phyloP scores from a whole-genome alignment of 2,329 filamentous ascomycete species.

The Botrytis fragariae region DNA sequence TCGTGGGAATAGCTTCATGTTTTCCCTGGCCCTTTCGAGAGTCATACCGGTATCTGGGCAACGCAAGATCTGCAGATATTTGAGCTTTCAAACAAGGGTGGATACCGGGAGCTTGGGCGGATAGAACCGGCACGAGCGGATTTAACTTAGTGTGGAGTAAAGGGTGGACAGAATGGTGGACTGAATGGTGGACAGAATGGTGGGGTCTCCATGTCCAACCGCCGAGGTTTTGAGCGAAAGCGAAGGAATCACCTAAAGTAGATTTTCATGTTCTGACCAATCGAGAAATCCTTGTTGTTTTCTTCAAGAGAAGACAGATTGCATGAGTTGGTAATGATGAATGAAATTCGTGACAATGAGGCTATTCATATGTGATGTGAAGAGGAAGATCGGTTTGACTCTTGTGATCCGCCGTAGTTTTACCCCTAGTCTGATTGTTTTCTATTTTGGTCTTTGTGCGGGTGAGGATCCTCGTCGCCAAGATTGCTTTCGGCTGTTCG shows the following conservation, averaged over 20 bases:
- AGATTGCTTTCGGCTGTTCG: not conserved
- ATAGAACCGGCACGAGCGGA: slow-evolving; percentile 8
- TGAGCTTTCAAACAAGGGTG: not conserved
- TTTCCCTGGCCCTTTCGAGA: not conserved
- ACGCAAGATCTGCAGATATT: not conserved
- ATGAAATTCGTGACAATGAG: not conserved
- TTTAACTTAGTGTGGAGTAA: not conserved
- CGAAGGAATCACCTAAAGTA: not conserved
- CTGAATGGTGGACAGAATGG: not conserved
- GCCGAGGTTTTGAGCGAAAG: slow-evolving; percentile 18
- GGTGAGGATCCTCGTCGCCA: slow-evolving; percentile 4
- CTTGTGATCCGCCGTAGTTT: not conserved
- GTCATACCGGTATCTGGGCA: not conserved
- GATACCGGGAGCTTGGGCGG: not conserved
- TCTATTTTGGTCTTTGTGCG: slow-evolving; percentile 8
- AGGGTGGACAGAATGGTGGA: not conserved
- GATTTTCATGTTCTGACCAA: not conserved
- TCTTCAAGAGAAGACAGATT: not conserved
- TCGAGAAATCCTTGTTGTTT: not conserved
- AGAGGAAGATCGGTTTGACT: not conserved
- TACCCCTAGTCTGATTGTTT: not conserved
- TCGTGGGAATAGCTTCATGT: not conserved
- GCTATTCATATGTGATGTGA: not conserved
- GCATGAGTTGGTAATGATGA: not conserved
- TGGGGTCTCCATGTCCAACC: slow-evolving; percentile 15